Conservation (phyloP, 441 rosid genomes). For the Aleurites moluccanus region DNA sequence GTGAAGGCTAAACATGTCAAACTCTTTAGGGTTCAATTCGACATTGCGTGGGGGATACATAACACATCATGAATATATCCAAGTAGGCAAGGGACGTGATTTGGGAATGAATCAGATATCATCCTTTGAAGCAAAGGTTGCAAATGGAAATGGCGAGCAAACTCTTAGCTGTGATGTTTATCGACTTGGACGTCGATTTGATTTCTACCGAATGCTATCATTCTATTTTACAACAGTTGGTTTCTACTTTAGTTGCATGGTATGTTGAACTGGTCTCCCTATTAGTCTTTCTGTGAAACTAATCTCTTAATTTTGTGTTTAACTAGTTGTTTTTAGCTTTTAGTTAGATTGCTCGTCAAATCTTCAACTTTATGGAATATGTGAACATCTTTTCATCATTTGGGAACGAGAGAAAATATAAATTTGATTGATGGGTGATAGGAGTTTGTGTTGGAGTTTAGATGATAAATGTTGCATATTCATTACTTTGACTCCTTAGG, state of each 20-base stretch:
- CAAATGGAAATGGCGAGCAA: slow-evolving; percentile 99
- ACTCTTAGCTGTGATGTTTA: slow-evolving; percentile 96
- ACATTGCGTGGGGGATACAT: slow-evolving; percentile 91
- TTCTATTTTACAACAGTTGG: slow-evolving; percentile 97
- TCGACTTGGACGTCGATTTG: slow-evolving; percentile 88
- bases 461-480: neutral
- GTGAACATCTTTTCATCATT: neutral
- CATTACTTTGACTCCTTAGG: neutral
- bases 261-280: slow-evolving; percentile 31
- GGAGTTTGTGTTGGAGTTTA: neutral
- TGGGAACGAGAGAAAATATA: neutral
- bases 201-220: slow-evolving; percentile 97
- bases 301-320: neutral
- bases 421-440: neutral
- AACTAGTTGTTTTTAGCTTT: neutral
- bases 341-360: neutral
- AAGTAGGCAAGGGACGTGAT: slow-evolving; percentile 98
- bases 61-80: slow-evolving; percentile 97
- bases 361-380: neutral
- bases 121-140: slow-evolving; percentile 92
- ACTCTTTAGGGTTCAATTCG: slow-evolving; percentile 75
- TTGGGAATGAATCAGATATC: slow-evolving; percentile 98
- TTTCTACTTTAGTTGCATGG: slow-evolving; percentile 98
- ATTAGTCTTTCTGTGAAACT: neutral
- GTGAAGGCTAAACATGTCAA: slow-evolving; percentile 33